Percentiles rank a stretch among this genome's conserved stretches.
phyloP scores from a whole-genome alignment of 169 alveolate species.

The Eimeria falciformis region DNA sequence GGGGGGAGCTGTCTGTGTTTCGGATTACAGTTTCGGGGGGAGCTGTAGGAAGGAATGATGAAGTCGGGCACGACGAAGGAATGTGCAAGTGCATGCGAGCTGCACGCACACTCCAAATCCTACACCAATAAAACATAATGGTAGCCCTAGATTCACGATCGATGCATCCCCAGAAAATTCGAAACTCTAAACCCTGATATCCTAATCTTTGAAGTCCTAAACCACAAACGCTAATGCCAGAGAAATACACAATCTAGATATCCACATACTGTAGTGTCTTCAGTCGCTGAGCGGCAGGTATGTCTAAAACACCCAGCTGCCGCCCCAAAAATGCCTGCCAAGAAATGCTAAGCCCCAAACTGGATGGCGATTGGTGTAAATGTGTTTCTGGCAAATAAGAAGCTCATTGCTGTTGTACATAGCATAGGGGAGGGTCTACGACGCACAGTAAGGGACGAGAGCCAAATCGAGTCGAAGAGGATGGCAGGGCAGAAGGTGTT shows the following conservation, averaged over 20 bases:
- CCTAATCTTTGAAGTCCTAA: not conserved
- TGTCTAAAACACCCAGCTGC: too few species aligned
- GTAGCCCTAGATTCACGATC: too few species aligned
- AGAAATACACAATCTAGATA: too few species aligned
- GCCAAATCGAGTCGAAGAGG: conserved; percentile 72
- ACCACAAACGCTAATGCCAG: not conserved
- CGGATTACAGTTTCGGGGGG: conserved; percentile 10
- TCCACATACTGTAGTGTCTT: too few species aligned
- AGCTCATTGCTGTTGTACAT: not conserved
- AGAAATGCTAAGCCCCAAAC: not conserved
- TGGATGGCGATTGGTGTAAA: too few species aligned
- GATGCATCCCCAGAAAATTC: not conserved
- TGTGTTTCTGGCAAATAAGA: too few species aligned
- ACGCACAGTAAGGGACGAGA: conserved; percentile 62
- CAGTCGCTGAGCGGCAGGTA: too few species aligned
- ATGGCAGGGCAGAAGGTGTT: conserved; percentile 68
- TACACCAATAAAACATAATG: too few species aligned
- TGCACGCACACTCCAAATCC: not conserved
- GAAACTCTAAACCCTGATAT: not conserved
- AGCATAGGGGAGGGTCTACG: not conserved
- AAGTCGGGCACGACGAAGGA: conserved; percentile 65
- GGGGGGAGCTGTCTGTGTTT: not conserved
- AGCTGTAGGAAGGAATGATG: conserved; percentile 41
- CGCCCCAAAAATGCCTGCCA: not conserved
- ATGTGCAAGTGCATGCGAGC: conserved; percentile 71